phyloP scores from a whole-genome alignment of 2,329 filamentous ascomycete species.

The Trichophyton schoenleinii region DNA sequence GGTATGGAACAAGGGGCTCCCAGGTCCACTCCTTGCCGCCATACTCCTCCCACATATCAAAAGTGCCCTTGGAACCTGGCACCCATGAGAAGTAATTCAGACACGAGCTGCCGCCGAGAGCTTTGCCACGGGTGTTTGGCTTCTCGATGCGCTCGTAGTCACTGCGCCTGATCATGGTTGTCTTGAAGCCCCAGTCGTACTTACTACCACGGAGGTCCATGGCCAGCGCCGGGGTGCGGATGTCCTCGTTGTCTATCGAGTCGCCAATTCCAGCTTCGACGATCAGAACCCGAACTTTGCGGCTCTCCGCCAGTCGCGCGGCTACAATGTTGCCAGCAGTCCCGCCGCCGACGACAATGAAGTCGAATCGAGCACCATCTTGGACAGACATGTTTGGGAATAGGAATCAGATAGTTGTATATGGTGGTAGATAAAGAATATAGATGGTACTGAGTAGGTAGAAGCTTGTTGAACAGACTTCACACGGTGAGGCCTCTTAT shows the following conservation, averaged over 20 bases:
- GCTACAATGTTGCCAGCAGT: constrained; percentile 35
- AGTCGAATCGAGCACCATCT: constrained; percentile 16
- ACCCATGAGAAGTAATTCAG: constrained; percentile 56
- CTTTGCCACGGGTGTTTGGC: constrained; percentile 50
- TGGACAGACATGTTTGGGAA: not conserved
- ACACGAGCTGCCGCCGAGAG: constrained; percentile 45
- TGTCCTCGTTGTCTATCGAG: constrained; percentile 38
- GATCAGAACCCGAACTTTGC: constrained; percentile 33
- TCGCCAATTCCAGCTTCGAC: constrained; percentile 33
- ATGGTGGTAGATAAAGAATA: not conserved
- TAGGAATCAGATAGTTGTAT: not conserved
- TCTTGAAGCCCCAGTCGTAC: constrained; percentile 51
- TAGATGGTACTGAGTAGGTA: not conserved
- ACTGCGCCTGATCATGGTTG: constrained; percentile 42
- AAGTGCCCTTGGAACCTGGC: constrained; percentile 45
- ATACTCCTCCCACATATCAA: constrained; percentile 39
- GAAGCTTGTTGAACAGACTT: not conserved
- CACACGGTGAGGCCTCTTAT: no score
- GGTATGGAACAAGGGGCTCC: constrained; percentile 39
- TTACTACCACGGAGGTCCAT: constrained; percentile 44
- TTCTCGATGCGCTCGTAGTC: constrained; percentile 51
- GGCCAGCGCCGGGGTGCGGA: constrained; percentile 42
- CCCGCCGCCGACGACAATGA: constrained; percentile 26
- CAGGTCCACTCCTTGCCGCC: constrained; percentile 44
- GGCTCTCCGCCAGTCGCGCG: constrained; percentile 40